Conservation (phyloP, 805 yeast genomes). For the Vanderwaltozyma polyspora region DNA sequence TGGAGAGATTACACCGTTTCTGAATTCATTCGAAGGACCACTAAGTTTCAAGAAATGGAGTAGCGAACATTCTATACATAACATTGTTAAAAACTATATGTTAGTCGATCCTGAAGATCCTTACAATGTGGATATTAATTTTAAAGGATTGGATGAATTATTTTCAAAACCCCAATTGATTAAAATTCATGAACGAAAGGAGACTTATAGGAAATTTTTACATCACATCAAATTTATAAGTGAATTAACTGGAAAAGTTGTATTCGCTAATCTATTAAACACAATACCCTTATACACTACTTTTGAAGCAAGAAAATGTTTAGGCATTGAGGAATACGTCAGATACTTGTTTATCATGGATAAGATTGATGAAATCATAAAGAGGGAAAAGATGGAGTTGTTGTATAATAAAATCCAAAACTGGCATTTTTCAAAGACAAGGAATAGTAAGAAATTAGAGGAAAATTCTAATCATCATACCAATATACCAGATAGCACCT, state of each 20-base stretch:
- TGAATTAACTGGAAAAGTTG: not conserved
- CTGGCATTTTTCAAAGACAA: constrained; percentile 1
- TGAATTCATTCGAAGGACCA: constrained; percentile 2
- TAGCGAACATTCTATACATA: not conserved
- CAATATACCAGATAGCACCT: no score
- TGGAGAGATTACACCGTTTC: not conserved
- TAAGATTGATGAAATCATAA: not conserved
- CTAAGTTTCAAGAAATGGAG: constrained; percentile 1
- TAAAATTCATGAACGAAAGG: not conserved
- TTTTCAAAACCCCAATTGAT: not conserved
- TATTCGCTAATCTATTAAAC: not conserved
- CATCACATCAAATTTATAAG: not conserved
- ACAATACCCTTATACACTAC: not conserved
- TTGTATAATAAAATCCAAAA: not conserved
- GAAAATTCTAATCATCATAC: no score
- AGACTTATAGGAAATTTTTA: not conserved
- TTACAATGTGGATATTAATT: not conserved
- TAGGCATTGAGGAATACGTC: constrained; percentile 1
- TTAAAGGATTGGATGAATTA: not conserved
- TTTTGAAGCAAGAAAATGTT: constrained; percentile 1
- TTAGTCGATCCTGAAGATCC: not conserved
- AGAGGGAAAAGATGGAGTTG: not conserved
- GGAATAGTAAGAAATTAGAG: no score
- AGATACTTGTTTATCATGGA: not conserved
- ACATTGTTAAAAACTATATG: not conserved